Conservation (phyloP, 164 flowering plant species). For the Vitis rupestris region DNA sequence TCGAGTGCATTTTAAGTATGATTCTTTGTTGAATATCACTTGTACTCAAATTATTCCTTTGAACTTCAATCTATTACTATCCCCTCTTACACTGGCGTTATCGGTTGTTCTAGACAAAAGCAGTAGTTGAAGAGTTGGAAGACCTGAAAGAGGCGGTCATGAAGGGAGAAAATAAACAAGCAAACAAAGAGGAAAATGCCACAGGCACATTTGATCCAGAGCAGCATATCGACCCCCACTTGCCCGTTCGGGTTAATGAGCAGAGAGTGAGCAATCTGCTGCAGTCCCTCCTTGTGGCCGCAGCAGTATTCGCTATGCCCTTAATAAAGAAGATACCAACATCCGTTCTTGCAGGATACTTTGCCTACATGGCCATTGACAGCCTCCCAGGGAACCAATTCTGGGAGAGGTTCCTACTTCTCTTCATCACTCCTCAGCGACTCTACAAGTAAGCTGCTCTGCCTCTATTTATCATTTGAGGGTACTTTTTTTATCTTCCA, state of each 20-base stretch:
- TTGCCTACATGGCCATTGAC: constrained; percentile 56
- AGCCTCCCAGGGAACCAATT: constrained; percentile 58
- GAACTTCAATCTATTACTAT: too few relatives aligned
- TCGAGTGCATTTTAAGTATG: background rate
- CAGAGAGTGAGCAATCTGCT: constrained; percentile 52
- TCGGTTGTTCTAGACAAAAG: constrained; percentile 11
- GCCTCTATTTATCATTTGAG: background rate
- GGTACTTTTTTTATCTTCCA: background rate
- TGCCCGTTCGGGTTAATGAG: constrained; percentile 53
- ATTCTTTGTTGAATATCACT: too few relatives aligned
- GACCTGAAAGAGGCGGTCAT: constrained; percentile 40
- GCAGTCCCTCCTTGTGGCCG: constrained; percentile 45
- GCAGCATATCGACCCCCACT: constrained; percentile 41
- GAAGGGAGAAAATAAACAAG: constrained; percentile 19
- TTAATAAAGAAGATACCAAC: constrained; percentile 41
- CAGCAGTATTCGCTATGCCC: constrained; percentile 40
- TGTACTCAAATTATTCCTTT: too few relatives aligned
- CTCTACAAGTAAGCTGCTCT: constrained; percentile 33
- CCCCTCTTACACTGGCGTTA: background rate
- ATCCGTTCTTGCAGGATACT: constrained; percentile 65
- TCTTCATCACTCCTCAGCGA: constrained; percentile 35
- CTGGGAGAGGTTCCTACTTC: constrained; percentile 46
- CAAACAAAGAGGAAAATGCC: background rate
- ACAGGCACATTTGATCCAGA: constrained; percentile 37
- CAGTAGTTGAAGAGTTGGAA: constrained; percentile 31